Evolutionary conservation across 169 alveolate species (phyloP).

Genomic region (Miamiensis avidus): DNA sequence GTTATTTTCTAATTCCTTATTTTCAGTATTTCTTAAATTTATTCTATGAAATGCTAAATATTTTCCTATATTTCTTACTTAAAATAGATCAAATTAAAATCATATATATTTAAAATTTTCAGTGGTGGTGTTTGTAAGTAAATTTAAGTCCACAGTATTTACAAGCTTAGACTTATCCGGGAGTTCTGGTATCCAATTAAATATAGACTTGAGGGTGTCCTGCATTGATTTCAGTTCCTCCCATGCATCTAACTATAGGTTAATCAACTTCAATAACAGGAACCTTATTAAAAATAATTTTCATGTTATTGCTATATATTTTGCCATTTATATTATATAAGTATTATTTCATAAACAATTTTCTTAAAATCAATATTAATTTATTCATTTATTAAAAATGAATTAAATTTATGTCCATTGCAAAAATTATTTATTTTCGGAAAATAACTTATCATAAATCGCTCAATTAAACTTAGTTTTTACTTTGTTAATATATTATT

Average conservation of each 20-base stretch:
- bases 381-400: no score
- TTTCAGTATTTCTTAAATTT: no score
- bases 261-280: constrained; percentile 45
- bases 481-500: constrained; percentile 35
- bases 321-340: not conserved
- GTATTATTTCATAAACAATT: not conserved
- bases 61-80: no score
- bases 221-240: constrained; percentile 52
- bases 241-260: constrained; percentile 49
- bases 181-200: constrained; percentile 48
- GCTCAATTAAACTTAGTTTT: not conserved
- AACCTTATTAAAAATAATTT: not conserved
- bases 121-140: constrained; percentile 35
- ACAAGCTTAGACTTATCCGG: constrained; percentile 32
- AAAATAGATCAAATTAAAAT: no score
- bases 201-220: constrained; percentile 55
- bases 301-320: no score
- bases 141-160: constrained; percentile 49
- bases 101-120: not conserved
- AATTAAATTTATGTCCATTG: not conserved
- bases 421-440: not conserved
- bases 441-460: no score
- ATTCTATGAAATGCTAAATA: no score
- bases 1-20: no score
- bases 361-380: no score